Conservation (phyloP, 805 yeast genomes). For the Yamadazyma scolyti region DNA sequence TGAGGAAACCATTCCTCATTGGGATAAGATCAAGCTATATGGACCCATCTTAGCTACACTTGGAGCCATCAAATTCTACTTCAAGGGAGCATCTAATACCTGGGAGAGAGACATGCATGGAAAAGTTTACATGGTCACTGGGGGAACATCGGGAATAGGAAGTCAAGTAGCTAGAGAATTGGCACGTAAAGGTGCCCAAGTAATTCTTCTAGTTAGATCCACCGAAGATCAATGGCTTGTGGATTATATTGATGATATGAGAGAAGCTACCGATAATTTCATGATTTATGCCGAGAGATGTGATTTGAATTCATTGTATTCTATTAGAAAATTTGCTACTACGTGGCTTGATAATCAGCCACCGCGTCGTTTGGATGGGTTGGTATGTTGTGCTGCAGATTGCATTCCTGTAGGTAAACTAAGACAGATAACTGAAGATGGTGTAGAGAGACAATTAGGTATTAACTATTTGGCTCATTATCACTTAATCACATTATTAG, state of each 20-base stretch:
- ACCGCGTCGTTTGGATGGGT: conserved; percentile 87
- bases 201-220: conserved; percentile 66
- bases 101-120: conserved; percentile 96
- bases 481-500: conserved; percentile 73
- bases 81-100: conserved; percentile 75
- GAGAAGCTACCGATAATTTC: conserved; percentile 65
- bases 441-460: conserved; percentile 82
- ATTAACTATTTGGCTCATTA: conserved; percentile 77
- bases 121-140: conserved; percentile 75
- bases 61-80: conserved; percentile 62
- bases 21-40: conserved; percentile 51
- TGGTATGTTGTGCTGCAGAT: conserved; percentile 85
- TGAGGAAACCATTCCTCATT: conserved; percentile 71
- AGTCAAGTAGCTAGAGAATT: conserved; percentile 69
- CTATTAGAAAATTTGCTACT: conserved; percentile 87
- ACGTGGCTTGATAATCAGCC: conserved; percentile 90
- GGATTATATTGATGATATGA: conserved; percentile 75
- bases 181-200: conserved; percentile 82
- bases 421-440: conserved; percentile 73
- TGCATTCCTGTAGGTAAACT: conserved; percentile 63
- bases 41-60: conserved; percentile 52
- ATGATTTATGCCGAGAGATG: conserved; percentile 89
- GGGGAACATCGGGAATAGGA: conserved; percentile 95
- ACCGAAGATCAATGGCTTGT: conserved; percentile 66
- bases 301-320: conserved; percentile 68